A percentile compares a stretch with the other conserved stretches of the same genome.
Conservation (phyloP, 306 rosid genomes). For the Oxytropis ochrocephala region DNA sequence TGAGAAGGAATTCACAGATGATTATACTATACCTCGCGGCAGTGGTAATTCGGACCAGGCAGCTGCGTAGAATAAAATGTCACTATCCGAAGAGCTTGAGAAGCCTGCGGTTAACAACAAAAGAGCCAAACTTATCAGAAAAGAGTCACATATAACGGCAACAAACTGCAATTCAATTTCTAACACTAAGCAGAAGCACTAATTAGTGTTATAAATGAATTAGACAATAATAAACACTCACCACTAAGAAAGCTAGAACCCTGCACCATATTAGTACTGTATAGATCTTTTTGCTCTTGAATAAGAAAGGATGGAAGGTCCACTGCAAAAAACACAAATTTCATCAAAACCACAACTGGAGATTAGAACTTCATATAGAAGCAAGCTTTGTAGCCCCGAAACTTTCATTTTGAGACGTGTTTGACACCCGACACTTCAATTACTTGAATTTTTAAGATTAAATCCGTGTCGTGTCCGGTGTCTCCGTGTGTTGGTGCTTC, state of each 20-base stretch:
- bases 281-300: conserved; percentile 88
- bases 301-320: conserved; percentile 91
- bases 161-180: not conserved
- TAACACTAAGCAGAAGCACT: not conserved
- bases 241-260: conserved; percentile 88
- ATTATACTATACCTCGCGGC: conserved; percentile 84
- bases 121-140: conserved; percentile 7
- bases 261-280: conserved; percentile 97
- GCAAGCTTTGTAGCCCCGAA: too few species aligned
- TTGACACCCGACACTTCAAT: too few species aligned
- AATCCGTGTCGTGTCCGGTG: too few species aligned
- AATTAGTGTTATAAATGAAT: not conserved
- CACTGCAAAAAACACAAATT: conserved; percentile 64
- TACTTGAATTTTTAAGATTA: too few species aligned
- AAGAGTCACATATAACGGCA: not conserved
- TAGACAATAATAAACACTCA: conserved; percentile 39
- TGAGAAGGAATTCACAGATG: not conserved
- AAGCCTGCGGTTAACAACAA: conserved; percentile 48
- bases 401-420: too few species aligned
- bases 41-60: conserved; percentile 99
- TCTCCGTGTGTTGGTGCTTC: too few species aligned
- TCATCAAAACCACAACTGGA: not conserved
- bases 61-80: conserved; percentile 98
- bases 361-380: not conserved
- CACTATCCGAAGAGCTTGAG: conserved; percentile 76